These are phyloP conservation scores for Pythium guiyangense DNA, from an alignment of 352 stramenopile species.

Conservation along the genomic window DNA sequence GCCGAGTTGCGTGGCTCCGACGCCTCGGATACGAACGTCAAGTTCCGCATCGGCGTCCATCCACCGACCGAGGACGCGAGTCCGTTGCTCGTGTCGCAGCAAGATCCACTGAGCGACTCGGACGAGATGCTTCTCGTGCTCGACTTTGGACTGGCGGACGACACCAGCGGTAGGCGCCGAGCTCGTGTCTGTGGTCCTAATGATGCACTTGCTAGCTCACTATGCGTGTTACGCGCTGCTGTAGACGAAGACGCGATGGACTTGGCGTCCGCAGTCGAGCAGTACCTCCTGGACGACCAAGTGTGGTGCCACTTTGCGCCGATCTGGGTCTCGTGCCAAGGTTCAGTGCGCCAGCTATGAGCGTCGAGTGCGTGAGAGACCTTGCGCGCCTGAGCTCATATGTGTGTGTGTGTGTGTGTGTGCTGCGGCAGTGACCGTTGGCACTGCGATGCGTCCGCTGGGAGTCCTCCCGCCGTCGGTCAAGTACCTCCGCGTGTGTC, in stretches of 20 bases:
- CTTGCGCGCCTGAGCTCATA: background rate
- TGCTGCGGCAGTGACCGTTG: conserved; percentile 8
- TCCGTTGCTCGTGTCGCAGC: background rate
- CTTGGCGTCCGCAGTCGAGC: conserved; percentile 38
- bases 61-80: conserved; percentile 10
- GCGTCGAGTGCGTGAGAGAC: background rate
- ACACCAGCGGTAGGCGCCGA: conserved; percentile 21
- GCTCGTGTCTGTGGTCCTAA: background rate
- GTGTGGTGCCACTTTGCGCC: conserved; percentile 30
- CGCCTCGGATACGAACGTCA: conserved; percentile 19
- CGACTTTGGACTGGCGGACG: conserved; percentile 29
- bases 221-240: background rate
- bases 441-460: conserved; percentile 4
- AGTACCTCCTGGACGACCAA: conserved; percentile 29
- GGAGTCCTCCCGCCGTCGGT: conserved; percentile 2
- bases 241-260: conserved; percentile 51
- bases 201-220: background rate
- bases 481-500: conserved; percentile 36
- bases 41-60: conserved; percentile 37
- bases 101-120: conserved; percentile 7
- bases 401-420: background rate
- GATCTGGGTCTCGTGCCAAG: conserved; percentile 33
- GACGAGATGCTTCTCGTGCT: conserved; percentile 22
- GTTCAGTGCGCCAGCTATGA: conserved; percentile 7
- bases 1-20: background rate